phyloP scores from a whole-genome alignment of 768 basidiomycete species.

The Dioszegia crocea region DNA sequence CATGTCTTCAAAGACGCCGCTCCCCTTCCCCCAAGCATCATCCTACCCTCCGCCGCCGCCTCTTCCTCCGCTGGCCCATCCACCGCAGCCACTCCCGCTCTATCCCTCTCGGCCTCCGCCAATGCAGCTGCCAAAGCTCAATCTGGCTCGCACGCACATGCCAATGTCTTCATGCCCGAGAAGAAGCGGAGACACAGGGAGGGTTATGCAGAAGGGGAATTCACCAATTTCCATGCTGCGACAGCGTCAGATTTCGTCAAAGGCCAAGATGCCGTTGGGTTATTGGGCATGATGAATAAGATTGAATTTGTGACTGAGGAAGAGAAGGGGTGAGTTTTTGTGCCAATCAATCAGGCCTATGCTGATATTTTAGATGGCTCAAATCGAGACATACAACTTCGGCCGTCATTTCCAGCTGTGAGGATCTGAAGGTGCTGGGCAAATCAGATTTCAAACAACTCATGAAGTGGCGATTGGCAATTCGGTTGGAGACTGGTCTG shows the following conservation, averaged over 20 bases:
- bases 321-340: conserved; percentile 54
- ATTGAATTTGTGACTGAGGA: conserved; percentile 75
- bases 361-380: conserved; percentile 60
- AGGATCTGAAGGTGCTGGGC: conserved; percentile 92
- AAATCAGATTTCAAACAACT: conserved; percentile 95
- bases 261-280: conserved; percentile 65
- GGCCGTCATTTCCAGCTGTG: conserved; percentile 76
- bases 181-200: conserved; percentile 90
- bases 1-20: conserved; percentile 87
- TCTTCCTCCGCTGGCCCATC: conserved; percentile 19
- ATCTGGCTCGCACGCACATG: conserved; percentile 56
- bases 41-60: conserved; percentile 15
- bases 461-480: conserved; percentile 80
- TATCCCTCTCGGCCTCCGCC: conserved; percentile 34
- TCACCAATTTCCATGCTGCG: conserved; percentile 75
- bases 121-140: conserved; percentile 57
- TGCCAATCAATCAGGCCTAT: background rate
- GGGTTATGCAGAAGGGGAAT: conserved; percentile 92
- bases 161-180: conserved; percentile 92
- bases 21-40: conserved; percentile 41
- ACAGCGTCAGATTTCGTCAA: conserved; percentile 68
- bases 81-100: conserved; percentile 13
- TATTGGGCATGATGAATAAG: conserved; percentile 68
- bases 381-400: conserved; percentile 65
- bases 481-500: conserved; percentile 86